Evolutionary conservation across 164 flowering plant genomes (phyloP), one percentile per base, ranked within the genome.

Genomic region (Echeveria elegans): DNA sequence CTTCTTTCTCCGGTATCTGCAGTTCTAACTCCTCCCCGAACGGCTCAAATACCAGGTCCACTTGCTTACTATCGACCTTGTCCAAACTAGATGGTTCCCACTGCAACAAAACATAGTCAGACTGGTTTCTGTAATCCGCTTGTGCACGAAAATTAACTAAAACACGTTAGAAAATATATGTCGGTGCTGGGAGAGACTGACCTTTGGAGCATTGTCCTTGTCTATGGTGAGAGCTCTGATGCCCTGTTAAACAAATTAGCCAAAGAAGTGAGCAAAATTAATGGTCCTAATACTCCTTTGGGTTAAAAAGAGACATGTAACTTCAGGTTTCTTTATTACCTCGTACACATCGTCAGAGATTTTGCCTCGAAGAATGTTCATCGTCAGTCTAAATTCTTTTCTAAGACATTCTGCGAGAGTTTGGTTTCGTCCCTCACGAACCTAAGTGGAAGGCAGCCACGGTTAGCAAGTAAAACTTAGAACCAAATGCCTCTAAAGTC

Each of bases 201-300:
- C 98, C 91, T 89, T 91, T 48, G 98, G 98, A 67, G 87, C 48
- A 66, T 94, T 89, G 72, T 89, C 97, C 76, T 91, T 88, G 76
- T 94, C 97, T 23, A 94, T 85, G 64, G 85, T 83, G 41, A 89
- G 77, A 76, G 99, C 93, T 79, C 99, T 75, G 47, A 94, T 91
- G 60, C 97, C 97, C 99, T 90, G 70, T 63, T 26, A 64, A 68
- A 36, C 40, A 21, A 65, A 31, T 21, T 67, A 12, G 29, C 16
- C 40, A 11, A 34, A 52, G 47, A 18, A 41, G 50, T 4, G 4
- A 47, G 12, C n/a, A 6, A 18, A 19, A 15, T 32, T 28, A 37
- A 15, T 29, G 12, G 31, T 16, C 50, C 0, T 9, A 8, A 11
- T 8, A 14, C 10, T 19, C 21, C 23, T n/a, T 64, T n/a, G 32